These are phyloP conservation scores for Cyberlindnera misumaiensis DNA, from an alignment of 805 yeast species.

Conservation along the genomic window DNA sequence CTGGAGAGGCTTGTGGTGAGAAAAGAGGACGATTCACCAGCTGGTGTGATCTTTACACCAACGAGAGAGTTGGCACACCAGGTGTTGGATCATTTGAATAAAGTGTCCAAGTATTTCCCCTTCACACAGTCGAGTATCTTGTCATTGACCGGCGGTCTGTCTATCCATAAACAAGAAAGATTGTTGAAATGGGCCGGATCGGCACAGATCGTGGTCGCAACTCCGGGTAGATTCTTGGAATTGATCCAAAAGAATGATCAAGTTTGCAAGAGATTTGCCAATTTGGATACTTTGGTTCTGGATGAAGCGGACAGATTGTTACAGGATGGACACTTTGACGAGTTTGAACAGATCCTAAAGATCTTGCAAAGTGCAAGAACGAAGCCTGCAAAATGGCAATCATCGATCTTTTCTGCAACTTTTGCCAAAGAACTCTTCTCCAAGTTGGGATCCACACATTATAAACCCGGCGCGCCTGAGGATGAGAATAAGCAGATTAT, in stretches of 20 bases:
- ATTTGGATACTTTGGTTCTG: constrained; percentile 51
- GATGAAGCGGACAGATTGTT: constrained; percentile 96
- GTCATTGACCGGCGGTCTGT: constrained; percentile 88
- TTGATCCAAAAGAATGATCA: constrained; percentile 55
- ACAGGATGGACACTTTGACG: constrained; percentile 95
- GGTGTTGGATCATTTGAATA: constrained; percentile 72
- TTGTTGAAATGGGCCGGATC: constrained; percentile 61
- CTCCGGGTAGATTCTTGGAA: constrained; percentile 92
- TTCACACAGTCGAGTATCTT: constrained; percentile 52
- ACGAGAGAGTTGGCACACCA: constrained; percentile 96
- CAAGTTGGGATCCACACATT: constrained; percentile 47
- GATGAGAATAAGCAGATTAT: constrained; percentile 52
- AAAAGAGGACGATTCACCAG: constrained; percentile 36
- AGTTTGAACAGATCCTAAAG: constrained; percentile 74
- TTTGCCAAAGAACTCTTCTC: constrained; percentile 78
- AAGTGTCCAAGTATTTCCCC: constrained; percentile 45
- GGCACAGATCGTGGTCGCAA: constrained; percentile 73
- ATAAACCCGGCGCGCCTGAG: constrained; percentile 24
- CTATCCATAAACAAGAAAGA: constrained; percentile 90
- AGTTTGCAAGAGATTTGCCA: constrained; percentile 33
- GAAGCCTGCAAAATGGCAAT: constrained; percentile 54
- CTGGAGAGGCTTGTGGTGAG: constrained; percentile 51
- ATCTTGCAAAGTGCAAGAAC: constrained; percentile 48
- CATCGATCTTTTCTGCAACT: constrained; percentile 92
- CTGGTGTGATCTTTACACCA: constrained; percentile 84